Conservation (phyloP, 768 basidiomycete genomes). For the Xerocomus potaroensis region DNA sequence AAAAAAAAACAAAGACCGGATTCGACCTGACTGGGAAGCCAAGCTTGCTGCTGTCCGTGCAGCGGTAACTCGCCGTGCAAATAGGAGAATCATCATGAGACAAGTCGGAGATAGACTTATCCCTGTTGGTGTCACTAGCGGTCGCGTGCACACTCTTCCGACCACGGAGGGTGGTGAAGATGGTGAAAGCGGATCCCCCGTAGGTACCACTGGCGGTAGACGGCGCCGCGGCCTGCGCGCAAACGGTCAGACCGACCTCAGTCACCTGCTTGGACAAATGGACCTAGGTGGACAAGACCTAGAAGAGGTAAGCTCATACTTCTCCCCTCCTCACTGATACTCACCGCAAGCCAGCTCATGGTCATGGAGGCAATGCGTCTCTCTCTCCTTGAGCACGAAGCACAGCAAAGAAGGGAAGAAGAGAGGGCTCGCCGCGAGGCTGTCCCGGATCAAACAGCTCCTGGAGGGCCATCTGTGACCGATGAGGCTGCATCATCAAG, state of each 20-base stretch:
- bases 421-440: constrained; percentile 56
- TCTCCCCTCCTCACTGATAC: constrained; percentile 12
- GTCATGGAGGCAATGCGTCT: constrained; percentile 98
- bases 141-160: constrained; percentile 64
- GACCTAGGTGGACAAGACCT: constrained; percentile 82
- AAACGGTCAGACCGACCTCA: constrained; percentile 51
- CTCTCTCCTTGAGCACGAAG: constrained; percentile 91
- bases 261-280: constrained; percentile 57
- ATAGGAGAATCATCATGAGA: constrained; percentile 95
- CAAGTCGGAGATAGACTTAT: constrained; percentile 97
- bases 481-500: constrained; percentile 6
- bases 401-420: constrained; percentile 78
- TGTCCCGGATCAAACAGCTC: constrained; percentile 34
- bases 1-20: constrained; percentile 77
- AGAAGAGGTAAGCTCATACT: constrained; percentile 70
- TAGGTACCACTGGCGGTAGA: constrained; percentile 42
- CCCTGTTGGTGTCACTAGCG: constrained; percentile 94
- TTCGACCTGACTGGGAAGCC: constrained; percentile 97
- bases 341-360: constrained; percentile 65
- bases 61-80: constrained; percentile 92
- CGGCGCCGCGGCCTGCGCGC: constrained; percentile 56
- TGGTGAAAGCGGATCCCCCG: constrained; percentile 30
- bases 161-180: constrained; percentile 53
- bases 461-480: constrained; percentile 14
- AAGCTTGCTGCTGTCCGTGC: constrained; percentile 93